A percentile compares a stretch with the other conserved stretches of the same genome.
Conservation (phyloP, 2,329 filamentous ascomycete genomes). For the Venturia pyrina region DNA sequence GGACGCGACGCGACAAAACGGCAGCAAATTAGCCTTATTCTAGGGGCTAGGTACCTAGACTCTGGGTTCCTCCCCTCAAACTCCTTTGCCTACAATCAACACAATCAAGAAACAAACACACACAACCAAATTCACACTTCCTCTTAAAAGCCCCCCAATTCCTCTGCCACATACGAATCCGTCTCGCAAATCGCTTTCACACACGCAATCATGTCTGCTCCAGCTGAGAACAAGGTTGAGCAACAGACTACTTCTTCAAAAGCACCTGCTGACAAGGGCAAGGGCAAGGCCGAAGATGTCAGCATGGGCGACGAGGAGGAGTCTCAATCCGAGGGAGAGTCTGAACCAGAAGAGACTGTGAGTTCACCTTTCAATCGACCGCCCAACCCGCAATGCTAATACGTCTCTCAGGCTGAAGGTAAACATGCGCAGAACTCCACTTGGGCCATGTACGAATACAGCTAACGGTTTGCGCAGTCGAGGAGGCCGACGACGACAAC, state of each 20-base stretch:
- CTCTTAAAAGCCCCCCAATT: not conserved
- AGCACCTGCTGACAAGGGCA: slow-evolving; percentile 52
- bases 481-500: slow-evolving; percentile 68
- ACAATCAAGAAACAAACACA: not conserved
- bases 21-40: not conserved
- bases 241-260: slow-evolving; percentile 1
- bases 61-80: no score
- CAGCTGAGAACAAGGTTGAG: slow-evolving; percentile 4
- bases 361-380: not conserved
- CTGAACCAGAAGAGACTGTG: slow-evolving; percentile 48
- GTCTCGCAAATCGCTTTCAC: not conserved
- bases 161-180: not conserved
- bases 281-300: slow-evolving; percentile 66
- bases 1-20: not conserved
- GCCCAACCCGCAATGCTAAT: not conserved
- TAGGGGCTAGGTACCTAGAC: not conserved
- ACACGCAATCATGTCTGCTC: slow-evolving; percentile 4
- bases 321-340: slow-evolving; percentile 58
- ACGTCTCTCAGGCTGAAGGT: not conserved
- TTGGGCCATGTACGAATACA: slow-evolving; percentile 14
- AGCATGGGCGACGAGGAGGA: slow-evolving; percentile 58
- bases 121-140: not conserved
- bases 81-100: not conserved
- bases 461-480: slow-evolving; percentile 31
- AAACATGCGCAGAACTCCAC: slow-evolving; percentile 2